Conservation (phyloP, 2,329 filamentous ascomycete species). For the Ambrosiella beaveri region DNA sequence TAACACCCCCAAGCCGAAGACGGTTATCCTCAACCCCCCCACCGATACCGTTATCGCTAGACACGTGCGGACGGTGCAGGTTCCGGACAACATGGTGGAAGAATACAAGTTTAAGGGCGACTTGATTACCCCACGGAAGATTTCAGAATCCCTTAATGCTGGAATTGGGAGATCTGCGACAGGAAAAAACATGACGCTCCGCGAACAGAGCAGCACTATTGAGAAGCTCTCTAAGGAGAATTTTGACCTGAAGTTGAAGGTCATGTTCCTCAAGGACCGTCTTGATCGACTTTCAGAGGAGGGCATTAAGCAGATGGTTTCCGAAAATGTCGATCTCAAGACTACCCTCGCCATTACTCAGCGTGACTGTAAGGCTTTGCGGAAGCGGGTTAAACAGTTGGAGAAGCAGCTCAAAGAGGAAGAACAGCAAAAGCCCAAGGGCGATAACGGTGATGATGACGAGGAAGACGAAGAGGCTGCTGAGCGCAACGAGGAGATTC, state of each 20-base stretch:
- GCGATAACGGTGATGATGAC: conserved; percentile 39
- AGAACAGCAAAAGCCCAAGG: conserved; percentile 39
- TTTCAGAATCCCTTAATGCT: conserved; percentile 33
- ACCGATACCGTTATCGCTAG: conserved; percentile 80
- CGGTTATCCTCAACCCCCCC: conserved; percentile 40
- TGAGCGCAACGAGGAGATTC: conserved; percentile 69
- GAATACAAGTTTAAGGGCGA: conserved; percentile 68
- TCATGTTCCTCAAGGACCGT: conserved; percentile 89
- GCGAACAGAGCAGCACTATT: conserved; percentile 95
- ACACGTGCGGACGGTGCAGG: conserved; percentile 76
- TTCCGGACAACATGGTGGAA: conserved; percentile 72
- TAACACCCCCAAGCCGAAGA: conserved; percentile 51
- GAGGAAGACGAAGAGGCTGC: conserved; percentile 44
- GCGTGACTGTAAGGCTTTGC: conserved; percentile 73
- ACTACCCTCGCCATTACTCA: conserved; percentile 77
- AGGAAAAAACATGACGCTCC: conserved; percentile 64
- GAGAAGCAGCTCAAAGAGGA: conserved; percentile 62
- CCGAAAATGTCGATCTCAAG: conserved; percentile 89
- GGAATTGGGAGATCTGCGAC: conserved; percentile 27
- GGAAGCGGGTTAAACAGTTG: conserved; percentile 66
- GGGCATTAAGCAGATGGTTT: conserved; percentile 93
- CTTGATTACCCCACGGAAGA: conserved; percentile 39
- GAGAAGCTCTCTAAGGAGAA: conserved; percentile 95
- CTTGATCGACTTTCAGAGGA: conserved; percentile 88
- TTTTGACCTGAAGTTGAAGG: conserved; percentile 91